A percentile compares a stretch with the other conserved stretches of the same genome.
Evolutionary conservation across 768 basidiomycete genomes (phyloP).

Genomic region (Lactifluus pinguis): DNA sequence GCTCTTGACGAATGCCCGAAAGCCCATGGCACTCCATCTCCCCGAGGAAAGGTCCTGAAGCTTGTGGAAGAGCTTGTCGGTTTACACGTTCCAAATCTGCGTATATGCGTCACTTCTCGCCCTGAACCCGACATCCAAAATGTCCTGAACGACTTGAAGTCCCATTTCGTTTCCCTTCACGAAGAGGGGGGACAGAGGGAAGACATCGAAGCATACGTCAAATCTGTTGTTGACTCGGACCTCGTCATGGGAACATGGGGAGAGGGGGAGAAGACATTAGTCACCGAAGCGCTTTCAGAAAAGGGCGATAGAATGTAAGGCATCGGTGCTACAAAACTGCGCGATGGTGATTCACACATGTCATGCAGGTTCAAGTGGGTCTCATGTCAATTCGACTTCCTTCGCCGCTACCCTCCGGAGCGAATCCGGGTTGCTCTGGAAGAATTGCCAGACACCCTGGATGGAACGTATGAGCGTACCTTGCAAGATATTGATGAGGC

Average conservation of each 20-base stretch:
- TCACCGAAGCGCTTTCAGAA: not conserved
- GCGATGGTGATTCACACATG: not conserved
- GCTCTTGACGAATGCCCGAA: not conserved
- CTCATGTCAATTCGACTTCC: not conserved
- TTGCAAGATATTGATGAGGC: not conserved
- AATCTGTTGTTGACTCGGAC: not conserved
- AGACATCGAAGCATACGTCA: not conserved
- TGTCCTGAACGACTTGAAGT: not conserved
- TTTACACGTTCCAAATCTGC: not conserved
- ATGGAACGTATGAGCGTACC: not conserved
- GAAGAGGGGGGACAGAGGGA: not conserved
- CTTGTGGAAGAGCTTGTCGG: not conserved
- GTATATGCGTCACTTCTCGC: constrained; percentile 1
- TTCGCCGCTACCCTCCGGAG: not conserved
- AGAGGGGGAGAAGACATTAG: not conserved
- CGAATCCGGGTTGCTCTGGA: not conserved
- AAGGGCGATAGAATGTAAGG: not conserved
- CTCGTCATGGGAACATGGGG: not conserved
- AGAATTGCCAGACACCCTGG: not conserved
- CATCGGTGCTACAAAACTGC: not conserved
- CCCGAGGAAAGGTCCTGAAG: not conserved
- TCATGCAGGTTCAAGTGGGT: not conserved
- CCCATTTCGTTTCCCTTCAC: not conserved
- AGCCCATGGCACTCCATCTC: not conserved
- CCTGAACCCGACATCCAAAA: not conserved